Evolutionary conservation across 2,329 filamentous ascomycete species (phyloP).

Genomic region (Fusarium oxysporum): DNA sequence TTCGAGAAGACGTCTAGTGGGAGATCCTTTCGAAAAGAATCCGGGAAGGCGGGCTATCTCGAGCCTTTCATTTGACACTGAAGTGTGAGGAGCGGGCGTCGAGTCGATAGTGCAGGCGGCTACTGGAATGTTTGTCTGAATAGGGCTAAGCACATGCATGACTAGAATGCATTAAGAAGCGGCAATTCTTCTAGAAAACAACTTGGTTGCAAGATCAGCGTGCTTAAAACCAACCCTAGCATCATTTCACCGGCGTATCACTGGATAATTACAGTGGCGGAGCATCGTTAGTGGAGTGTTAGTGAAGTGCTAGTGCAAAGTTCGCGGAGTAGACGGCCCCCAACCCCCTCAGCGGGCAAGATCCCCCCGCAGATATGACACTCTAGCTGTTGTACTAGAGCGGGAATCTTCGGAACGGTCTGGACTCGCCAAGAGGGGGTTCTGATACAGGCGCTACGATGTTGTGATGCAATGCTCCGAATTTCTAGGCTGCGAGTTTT

Average conservation of each 20-base stretch:
- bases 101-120: neutral
- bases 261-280: neutral
- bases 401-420: slow-evolving; percentile 20
- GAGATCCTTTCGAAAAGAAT: neutral
- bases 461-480: slow-evolving; percentile 12
- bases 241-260: neutral
- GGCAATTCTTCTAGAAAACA: slow-evolving; percentile 5
- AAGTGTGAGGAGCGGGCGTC: neutral
- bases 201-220: neutral
- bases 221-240: neutral
- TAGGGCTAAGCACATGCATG: neutral
- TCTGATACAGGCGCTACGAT: neutral
- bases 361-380: slow-evolving; percentile 6
- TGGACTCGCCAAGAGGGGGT: neutral
- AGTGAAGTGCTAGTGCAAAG: neutral
- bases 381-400: neutral
- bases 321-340: neutral
- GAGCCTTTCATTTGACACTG: neutral
- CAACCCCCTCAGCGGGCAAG: neutral
- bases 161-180: neutral
- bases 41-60: neutral
- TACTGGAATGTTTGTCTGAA: neutral
- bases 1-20: neutral
- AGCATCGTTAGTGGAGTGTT: neutral
- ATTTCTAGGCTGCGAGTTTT: neutral